These are phyloP conservation scores for Zopfia rhizophila DNA, from an alignment of 2,329 filamentous ascomycete genomes.

Conservation along the genomic window DNA sequence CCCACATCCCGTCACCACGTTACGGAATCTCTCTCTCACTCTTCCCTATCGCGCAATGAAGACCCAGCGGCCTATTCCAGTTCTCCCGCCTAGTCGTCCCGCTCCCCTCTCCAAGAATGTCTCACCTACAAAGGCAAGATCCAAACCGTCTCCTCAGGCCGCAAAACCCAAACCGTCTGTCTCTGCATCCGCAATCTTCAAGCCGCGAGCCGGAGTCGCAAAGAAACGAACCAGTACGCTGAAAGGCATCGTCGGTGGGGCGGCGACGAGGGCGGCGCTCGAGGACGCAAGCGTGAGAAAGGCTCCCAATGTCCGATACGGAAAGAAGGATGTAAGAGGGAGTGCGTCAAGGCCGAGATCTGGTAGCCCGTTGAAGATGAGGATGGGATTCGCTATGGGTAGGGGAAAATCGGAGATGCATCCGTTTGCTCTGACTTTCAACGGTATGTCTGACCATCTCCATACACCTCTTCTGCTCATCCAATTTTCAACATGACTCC, in stretches of 20 bases:
- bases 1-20: conserved; percentile 1
- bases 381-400: no score
- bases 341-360: no score
- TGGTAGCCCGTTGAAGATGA: no score
- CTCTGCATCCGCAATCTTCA: conserved; percentile 39
- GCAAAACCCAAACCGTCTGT: conserved; percentile 11
- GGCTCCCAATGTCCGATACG: no score
- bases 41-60: conserved; percentile 1
- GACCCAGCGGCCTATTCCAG: background rate
- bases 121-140: conserved; percentile 3
- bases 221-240: conserved; percentile 6
- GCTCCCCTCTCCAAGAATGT: background rate
- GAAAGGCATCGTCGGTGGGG: background rate
- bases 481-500: no score
- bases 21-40: background rate
- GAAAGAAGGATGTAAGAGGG: no score
- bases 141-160: conserved; percentile 24
- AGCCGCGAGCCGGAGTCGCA: conserved; percentile 5
- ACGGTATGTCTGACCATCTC: conserved; percentile 26
- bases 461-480: background rate
- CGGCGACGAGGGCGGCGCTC: background rate
- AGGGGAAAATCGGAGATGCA: conserved; percentile 26
- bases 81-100: background rate
- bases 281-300: no score
- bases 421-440: conserved; percentile 40